A percentile compares a stretch with the other conserved stretches of the same genome.
Evolutionary conservation across 352 stramenopile species (phyloP).

Genomic region (Phytopythium cucurbitacearum): DNA sequence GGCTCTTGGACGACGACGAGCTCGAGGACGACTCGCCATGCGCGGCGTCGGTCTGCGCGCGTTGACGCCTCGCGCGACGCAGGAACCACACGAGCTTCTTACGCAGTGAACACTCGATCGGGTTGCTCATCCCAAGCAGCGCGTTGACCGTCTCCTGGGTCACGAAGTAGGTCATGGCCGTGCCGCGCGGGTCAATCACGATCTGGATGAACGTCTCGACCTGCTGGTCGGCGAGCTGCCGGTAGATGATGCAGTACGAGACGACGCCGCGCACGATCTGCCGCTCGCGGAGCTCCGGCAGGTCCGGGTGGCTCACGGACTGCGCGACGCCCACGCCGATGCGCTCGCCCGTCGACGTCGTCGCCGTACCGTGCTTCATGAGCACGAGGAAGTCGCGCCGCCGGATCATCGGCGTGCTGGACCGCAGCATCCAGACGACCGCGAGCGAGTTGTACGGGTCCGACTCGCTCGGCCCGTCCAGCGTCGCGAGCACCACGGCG

Average conservation of each 20-base stretch:
- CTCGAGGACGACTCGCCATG: constrained; percentile 13
- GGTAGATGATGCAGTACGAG: constrained; percentile 39
- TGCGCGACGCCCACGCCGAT: constrained; percentile 36
- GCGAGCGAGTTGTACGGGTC: constrained; percentile 52
- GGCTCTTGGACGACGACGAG: constrained; percentile 11
- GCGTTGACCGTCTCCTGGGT: constrained; percentile 21
- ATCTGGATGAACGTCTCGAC: constrained; percentile 46
- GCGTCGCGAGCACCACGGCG: constrained; percentile 28
- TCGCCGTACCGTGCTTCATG: constrained; percentile 1
- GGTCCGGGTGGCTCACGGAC: constrained; percentile 39
- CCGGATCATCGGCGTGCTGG: constrained; percentile 10
- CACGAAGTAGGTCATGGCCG: constrained; percentile 25
- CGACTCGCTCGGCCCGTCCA: constrained; percentile 23
- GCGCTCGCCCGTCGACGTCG: constrained; percentile 33
- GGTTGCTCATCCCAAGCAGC: constrained; percentile 25
- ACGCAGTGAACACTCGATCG: constrained; percentile 35
- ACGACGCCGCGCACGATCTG: constrained; percentile 36
- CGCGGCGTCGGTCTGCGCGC: constrained; percentile 5
- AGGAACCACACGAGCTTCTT: constrained; percentile 64
- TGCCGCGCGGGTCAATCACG: constrained; percentile 33
- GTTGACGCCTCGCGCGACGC: constrained; percentile 12
- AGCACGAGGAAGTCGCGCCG: constrained; percentile 30
- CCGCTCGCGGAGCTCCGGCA: constrained; percentile 32
- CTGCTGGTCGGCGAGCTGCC: constrained; percentile 24
- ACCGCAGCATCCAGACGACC: constrained; percentile 34